phyloP scores from a whole-genome alignment of 306 rosid genomes.

The Vicia sativa region DNA sequence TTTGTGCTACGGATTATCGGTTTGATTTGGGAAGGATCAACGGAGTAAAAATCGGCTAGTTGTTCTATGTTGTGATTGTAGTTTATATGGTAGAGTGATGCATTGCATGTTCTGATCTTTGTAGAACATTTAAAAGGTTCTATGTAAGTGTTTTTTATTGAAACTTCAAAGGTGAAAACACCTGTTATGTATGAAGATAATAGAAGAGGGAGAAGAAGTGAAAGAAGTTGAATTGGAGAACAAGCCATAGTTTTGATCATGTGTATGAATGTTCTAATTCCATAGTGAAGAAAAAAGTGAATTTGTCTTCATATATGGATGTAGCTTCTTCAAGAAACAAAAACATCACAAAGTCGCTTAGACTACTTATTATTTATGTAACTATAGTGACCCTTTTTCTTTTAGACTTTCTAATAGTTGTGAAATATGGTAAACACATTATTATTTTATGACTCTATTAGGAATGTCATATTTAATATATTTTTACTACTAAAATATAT shows the following conservation, averaged over 20 bases:
- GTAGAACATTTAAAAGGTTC: slow-evolving; percentile 55
- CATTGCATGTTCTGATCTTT: slow-evolving; percentile 53
- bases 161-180: neutral
- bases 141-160: slow-evolving; percentile 30
- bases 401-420: neutral
- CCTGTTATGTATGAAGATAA: slow-evolving; percentile 19
- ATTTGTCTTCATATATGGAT: slow-evolving; percentile 36
- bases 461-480: too few relatives aligned
- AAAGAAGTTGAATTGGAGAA: slow-evolving; percentile 40
- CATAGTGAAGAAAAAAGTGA: neutral
- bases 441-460: too few relatives aligned
- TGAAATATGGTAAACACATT: too few relatives aligned
- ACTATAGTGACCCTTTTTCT: neutral
- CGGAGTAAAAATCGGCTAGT: slow-evolving; percentile 53
- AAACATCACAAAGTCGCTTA: neutral
- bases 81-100: slow-evolving; percentile 59
- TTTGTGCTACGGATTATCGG: slow-evolving; percentile 31
- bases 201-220: slow-evolving; percentile 42
- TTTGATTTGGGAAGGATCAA: slow-evolving; percentile 48
- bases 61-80: slow-evolving; percentile 24
- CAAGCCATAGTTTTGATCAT: slow-evolving; percentile 51
- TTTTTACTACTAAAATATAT: too few relatives aligned
- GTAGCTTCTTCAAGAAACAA: slow-evolving; percentile 37
- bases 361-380: neutral
- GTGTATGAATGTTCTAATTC: neutral